Evolutionary conservation across 2,329 filamentous ascomycete species (phyloP), one percentile per base, ranked within the genome.

Genomic region (Colletotrichum orchidophilum): DNA sequence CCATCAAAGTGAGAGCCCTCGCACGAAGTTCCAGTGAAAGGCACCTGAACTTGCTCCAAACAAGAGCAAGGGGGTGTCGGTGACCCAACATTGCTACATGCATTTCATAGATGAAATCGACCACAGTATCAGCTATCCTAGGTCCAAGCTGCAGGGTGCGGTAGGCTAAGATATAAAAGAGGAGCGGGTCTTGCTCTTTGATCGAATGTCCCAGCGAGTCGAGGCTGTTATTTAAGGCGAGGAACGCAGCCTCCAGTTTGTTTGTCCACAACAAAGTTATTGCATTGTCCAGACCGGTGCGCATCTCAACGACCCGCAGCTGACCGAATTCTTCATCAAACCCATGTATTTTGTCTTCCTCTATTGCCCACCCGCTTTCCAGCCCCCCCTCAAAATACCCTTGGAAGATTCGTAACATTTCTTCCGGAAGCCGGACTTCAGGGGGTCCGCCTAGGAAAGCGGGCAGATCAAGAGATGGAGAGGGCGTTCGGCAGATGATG

Each of bases 401-500:
- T 15, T 21, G 31, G 52, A 54, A 54, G 24, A 33, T 54, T 15
- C 52, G 52, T 33, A 54, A 27, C 52, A 54, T 54, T 21, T 54
- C 52, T 31, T 54, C 52, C 3, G 52, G 52, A 11, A 54, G 52
- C 26, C 26, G 27, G 8, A 33, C 5, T 9, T 54, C 52, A 9
- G 18, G 24, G 13, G 52, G 52, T 11, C 52, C 52, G 3, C 15
- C 24, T 31, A 54, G 13, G 13, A 54, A 9, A 31, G 52, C n/a
- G 49, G 49, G 29, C 7, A 29, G 27, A 7, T 33, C 52, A 54
- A 55, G 31, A 39, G 59, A 15, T 15, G 62, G 62, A 35, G 63
- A 53, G 21, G 63, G 54, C 42, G 63, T 66, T 12, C 63, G 63
- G 39, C 53, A 59, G 7, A 46, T 33, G 29, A 66, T 66, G n/a